Base-by-base conservation (phyloP, 495 filamentous ascomycete genomes). In the Friedmanniomyces endolithicus region DNA sequence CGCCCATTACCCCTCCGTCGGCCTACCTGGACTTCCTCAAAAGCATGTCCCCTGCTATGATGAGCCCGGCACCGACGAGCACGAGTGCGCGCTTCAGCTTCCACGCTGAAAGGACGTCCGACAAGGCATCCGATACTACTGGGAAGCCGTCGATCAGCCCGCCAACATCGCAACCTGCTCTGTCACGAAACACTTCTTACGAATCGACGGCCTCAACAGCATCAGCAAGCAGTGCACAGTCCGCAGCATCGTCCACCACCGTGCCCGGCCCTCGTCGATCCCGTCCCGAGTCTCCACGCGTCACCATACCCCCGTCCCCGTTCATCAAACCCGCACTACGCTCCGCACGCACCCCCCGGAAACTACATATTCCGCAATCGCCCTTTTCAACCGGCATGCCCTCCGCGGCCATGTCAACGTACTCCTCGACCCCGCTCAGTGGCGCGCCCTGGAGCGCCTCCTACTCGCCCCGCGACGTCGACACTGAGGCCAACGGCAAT, bases 21-120 rank as follows among this genome's bases (percentile, higher is more conserved):
- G 88, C 90, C 51, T 97, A 97, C 65, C 85, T 87, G 40, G 87
- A 97, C 61, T 97, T 96, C 65, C 80, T 97, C 52, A 87, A 87
- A 63, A 80, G 81, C 7, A 71, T 88, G 37, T 87, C 85, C 11
- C 86, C 86, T 1, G 74, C 82, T 23, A 71, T 84, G 47, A 63
- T 69, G 67, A 73, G 68, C 57, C 68, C 69, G 16, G 60, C 66
- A 29, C 44, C 63, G 43, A 69, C 64, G 19, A 63, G 67, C 29
- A 63, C 65, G 39, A 70, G 65, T 61, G 48, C 60, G 33, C 65
- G 63, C 53, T 69, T 69, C 56, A 64, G 53, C 58, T 69, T 68
- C 56, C 57, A 60, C 35, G 49, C 7, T 16, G 75, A 73, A 46
- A 71, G 74, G 24, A 58, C 16, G 20, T 59, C 52, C 6, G 58